phyloP scores from a whole-genome alignment of 1,139 yeast species.

The Blastobotrys proliferans region DNA sequence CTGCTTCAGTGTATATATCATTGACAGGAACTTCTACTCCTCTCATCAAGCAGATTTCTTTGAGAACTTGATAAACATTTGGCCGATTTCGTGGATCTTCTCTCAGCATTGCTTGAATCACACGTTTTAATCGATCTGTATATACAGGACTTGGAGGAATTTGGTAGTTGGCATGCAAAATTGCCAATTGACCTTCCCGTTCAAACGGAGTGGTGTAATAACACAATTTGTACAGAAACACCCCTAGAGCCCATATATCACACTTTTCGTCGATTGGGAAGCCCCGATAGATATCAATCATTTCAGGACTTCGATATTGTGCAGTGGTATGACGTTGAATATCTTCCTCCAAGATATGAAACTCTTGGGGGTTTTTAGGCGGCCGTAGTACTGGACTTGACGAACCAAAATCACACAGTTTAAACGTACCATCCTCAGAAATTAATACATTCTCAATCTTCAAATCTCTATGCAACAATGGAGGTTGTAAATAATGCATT shows the following conservation, averaged over 20 bases:
- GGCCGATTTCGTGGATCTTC: conserved; percentile 83
- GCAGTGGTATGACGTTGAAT: conserved; percentile 91
- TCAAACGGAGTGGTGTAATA: conserved; percentile 96
- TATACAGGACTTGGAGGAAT: conserved; percentile 48
- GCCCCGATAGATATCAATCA: conserved; percentile 83
- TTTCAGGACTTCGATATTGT: conserved; percentile 95
- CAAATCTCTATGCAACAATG: conserved; percentile 87
- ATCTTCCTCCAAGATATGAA: conserved; percentile 70
- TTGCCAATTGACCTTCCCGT: conserved; percentile 60
- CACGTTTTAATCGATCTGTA: conserved; percentile 36
- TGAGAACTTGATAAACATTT: conserved; percentile 75
- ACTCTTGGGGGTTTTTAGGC: conserved; percentile 62
- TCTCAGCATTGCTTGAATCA: conserved; percentile 74
- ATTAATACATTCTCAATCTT: conserved; percentile 93
- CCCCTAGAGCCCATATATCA: conserved; percentile 96
- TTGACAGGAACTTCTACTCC: conserved; percentile 50
- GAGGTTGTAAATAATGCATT: conserved; percentile 81
- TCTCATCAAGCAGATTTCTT: conserved; percentile 60
- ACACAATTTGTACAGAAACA: conserved; percentile 83
- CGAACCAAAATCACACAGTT: conserved; percentile 93
- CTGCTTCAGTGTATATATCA: conserved; percentile 25
- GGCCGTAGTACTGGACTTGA: conserved; percentile 66
- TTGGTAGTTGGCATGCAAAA: conserved; percentile 56
- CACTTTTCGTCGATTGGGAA: conserved; percentile 90
- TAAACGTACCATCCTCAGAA: conserved; percentile 65